Evolutionary conservation across 2,329 filamentous ascomycete genomes (phyloP).

Genomic region (Xylaria digitata): DNA sequence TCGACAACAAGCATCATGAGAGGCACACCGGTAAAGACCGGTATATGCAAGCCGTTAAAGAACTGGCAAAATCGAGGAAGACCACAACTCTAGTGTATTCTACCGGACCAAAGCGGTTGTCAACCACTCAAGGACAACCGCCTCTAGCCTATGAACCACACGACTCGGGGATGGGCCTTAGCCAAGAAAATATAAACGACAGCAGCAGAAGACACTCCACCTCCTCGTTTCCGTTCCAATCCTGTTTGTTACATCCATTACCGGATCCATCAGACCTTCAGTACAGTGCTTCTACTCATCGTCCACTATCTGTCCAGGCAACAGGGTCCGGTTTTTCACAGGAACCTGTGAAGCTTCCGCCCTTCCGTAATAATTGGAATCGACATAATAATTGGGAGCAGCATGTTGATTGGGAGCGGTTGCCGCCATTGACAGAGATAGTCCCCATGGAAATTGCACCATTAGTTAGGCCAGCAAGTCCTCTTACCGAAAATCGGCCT

Average conservation of each 20-base stretch:
- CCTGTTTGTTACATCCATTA: constrained; percentile 16
- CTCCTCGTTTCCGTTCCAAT: constrained; percentile 25
- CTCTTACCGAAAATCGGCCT: constrained; percentile 42
- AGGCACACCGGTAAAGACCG: constrained; percentile 40
- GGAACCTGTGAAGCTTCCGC: constrained; percentile 40
- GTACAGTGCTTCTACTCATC: constrained; percentile 1
- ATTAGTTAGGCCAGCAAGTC: constrained; percentile 46
- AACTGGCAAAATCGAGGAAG: constrained; percentile 43
- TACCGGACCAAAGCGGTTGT: constrained; percentile 28
- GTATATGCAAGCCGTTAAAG: constrained; percentile 43
- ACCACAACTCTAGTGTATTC: constrained; percentile 39
- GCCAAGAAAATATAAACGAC: constrained; percentile 58
- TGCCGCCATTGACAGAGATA: constrained; percentile 39
- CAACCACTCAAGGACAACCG: constrained; percentile 21
- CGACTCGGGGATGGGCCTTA: not conserved
- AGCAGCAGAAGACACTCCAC: constrained; percentile 53
- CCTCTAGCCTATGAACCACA: not conserved
- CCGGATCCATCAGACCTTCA: not conserved
- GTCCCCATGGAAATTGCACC: constrained; percentile 46
- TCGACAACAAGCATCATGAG: constrained; percentile 32
- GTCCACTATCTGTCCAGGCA: constrained; percentile 18
- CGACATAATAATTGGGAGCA: constrained; percentile 41
- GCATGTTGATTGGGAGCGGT: constrained; percentile 41
- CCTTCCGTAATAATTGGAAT: constrained; percentile 43
- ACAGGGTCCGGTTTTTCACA: constrained; percentile 7